Evolutionary conservation across 345 rosid genomes (phyloP), one percentile per base, ranked within the genome.

Genomic region (Lepidium sativum): DNA sequence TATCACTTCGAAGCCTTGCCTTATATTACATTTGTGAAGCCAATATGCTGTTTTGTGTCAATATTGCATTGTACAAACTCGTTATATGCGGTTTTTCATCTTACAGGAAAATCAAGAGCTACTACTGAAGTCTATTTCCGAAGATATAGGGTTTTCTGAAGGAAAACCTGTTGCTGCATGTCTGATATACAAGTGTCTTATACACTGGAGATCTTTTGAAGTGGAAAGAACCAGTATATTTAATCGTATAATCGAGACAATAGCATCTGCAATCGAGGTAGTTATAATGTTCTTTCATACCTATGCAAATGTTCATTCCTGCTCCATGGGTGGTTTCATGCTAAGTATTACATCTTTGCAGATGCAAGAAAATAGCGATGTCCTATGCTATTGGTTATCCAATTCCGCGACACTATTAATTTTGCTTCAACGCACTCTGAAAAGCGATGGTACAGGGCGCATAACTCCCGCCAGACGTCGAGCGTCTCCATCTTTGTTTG

Each of bases 191-290:
- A 91, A 88, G 79, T 88, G 86, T 74, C 90, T 91, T 53, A 83
- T 86, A 53, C 95, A 86, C 60, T 91, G 98, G 98, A 85, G 98
- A 67, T 88, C 98, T 71, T 91, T 91, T 73, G 98, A 88, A 78
- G 98, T 82, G 58, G 92, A 91, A 74, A 78, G 96, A 72, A 91
- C 98, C 43, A 81, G 58, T 75, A 76, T 91, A 56, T 91, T 91
- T 75, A 90, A 91, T 62, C 90, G 96, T 33, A 79, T 94, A 55
- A 88, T 90, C 68, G 92, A 94, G 71, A 84, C 92, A 73, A 85
- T 94, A 61, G 86, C 87, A 16, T 55, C 89, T 34, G 82, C 97
- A 34, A 83, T 90, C 33, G 95, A 90, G 84, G 99, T 90, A 80
- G 49, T 38, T 47, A 39, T 42, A 13, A 54, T 60, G 31, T 47